Evolutionary conservation across 2,329 filamentous ascomycete genomes (phyloP), one percentile per base, ranked within the genome.

Genomic region (Aspergillus sclerotialis): DNA sequence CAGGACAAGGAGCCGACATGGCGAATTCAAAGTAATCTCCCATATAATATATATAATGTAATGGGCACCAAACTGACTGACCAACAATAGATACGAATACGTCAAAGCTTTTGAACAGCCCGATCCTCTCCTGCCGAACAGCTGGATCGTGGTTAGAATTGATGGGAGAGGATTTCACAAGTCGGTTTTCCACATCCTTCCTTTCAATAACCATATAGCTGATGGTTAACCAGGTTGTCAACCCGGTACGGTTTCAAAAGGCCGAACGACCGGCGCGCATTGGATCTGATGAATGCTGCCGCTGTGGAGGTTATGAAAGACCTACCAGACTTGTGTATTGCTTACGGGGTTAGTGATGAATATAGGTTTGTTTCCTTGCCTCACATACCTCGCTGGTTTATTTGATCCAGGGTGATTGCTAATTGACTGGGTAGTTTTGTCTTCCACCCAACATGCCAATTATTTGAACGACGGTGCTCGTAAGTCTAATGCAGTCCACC

Each of bases 161-260:
- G 92, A 98, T 64, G 92, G 92, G 15, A 76, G 90, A 44, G 89
- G 88, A 12, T 98, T 98, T 64, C 92, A 89, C 52, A 95, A 94
- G 87, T 93, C 68, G 56, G 62, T 55, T 17, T 17, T 23, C 26
- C 15, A 27, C 17, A 8, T 6, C 12, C 38, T 15, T 24, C 4
- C 5, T 11, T 19, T 21, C 11, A 24, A 33, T 8, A 5, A 9
- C 14, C 7, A 26, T 15, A 15, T 25, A 17, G 25, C 24, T 33
- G 25, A 9, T 12, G 12, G 28, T 30, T 11, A 26, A 17, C 18
- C 32, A 93, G 85, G 53, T 78, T 95, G 49, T 89, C 86, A 41
- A 73, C 78, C 42, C 85, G 83, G 60, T 92, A 96, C 64, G 67
- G 67, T 14, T 96, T 96, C 54, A 72, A 80, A 49, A 98, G 96